phyloP scores from a whole-genome alignment of 768 basidiomycete species.

The Trametes elegans region DNA sequence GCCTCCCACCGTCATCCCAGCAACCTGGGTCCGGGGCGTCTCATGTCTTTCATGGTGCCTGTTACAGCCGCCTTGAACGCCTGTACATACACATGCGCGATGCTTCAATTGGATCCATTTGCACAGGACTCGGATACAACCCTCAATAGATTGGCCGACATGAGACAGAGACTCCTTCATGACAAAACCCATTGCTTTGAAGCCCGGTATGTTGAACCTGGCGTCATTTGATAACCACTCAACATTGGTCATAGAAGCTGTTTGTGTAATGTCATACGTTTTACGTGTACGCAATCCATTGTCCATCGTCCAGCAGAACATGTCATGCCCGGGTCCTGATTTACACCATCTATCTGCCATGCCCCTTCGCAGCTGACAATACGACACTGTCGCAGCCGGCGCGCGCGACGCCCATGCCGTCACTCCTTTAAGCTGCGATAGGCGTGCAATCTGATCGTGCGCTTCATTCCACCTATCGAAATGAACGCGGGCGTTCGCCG shows the following conservation, averaged over 20 bases:
- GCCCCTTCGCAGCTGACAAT: neutral
- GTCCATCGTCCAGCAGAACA: no score
- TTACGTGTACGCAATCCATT: no score
- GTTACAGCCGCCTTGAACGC: neutral
- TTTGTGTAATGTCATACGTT: no score
- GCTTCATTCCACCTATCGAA: no score
- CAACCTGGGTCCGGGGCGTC: neutral
- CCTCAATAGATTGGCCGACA: slow-evolving; percentile 36
- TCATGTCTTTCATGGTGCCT: neutral
- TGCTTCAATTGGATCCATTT: slow-evolving; percentile 20
- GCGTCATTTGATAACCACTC: no score
- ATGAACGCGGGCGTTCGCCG: no score
- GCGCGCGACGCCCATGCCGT: neutral
- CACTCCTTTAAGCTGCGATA: neutral
- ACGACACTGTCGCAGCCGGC: neutral
- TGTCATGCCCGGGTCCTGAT: neutral
- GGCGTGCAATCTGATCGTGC: neutral
- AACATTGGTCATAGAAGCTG: no score
- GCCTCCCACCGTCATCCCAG: neutral
- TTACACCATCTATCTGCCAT: neutral
- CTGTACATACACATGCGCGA: neutral
- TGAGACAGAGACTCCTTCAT: no score
- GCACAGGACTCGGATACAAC: slow-evolving; percentile 31
- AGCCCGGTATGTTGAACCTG: no score
- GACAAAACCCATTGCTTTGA: no score